Percentiles rank a stretch among this genome's conserved stretches.
These are phyloP conservation scores for Zizania latifolia DNA, from an alignment of 176 grass and related monocot species.

Conservation along the genomic window DNA sequence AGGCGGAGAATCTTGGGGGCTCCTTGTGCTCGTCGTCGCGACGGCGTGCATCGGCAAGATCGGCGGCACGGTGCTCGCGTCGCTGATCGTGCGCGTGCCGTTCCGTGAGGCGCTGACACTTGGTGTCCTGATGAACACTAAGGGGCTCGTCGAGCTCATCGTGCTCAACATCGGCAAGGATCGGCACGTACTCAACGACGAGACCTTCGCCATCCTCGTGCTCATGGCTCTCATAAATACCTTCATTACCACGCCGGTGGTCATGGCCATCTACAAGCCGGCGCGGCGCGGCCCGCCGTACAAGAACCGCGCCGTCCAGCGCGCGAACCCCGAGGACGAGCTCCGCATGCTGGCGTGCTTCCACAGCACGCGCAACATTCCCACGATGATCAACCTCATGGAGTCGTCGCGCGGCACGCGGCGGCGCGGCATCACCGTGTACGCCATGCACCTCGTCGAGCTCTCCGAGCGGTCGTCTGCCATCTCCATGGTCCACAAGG, in stretches of 20 bases:
- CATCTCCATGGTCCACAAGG: conserved; percentile 56
- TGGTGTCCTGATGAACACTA: conserved; percentile 66
- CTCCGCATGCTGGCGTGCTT: conserved; percentile 64
- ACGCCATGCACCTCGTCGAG: conserved; percentile 63
- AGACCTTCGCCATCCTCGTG: conserved; percentile 61
- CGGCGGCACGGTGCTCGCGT: conserved; percentile 40
- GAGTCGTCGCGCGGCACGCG: conserved; percentile 44
- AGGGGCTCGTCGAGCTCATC: conserved; percentile 67
- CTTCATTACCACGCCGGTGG: conserved; percentile 52
- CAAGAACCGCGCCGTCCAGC: conserved; percentile 48
- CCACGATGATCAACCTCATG: conserved; percentile 61
- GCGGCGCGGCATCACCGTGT: conserved; percentile 39
- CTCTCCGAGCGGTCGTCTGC: conserved; percentile 51
- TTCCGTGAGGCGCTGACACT: conserved; percentile 37
- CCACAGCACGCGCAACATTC: conserved; percentile 53
- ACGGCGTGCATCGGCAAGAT: conserved; percentile 68
- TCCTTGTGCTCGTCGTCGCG: conserved; percentile 51
- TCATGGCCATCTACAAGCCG: conserved; percentile 53
- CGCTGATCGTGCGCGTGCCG: conserved; percentile 22
- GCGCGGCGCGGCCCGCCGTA: conserved; percentile 35
- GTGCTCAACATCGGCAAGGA: conserved; percentile 60
- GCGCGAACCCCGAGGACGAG: conserved; percentile 31
- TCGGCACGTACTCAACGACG: conserved; percentile 60
- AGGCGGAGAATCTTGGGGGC: conserved; percentile 50
- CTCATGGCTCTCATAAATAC: conserved; percentile 69